Conservation (phyloP, 306 rosid species). For the Sophora flavescens region DNA sequence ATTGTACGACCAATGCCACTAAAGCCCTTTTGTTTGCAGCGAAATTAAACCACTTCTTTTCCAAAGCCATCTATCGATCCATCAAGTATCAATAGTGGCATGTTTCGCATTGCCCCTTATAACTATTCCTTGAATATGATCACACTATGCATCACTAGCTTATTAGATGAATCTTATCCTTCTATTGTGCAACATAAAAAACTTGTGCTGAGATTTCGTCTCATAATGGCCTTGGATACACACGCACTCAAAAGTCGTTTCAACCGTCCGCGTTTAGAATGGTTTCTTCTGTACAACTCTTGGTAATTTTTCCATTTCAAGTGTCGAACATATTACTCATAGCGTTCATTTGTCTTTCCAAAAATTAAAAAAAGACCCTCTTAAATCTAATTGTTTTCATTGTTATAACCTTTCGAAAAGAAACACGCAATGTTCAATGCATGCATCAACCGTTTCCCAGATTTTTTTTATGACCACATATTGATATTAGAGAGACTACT, state of each 20-base stretch:
- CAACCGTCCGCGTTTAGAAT: constrained; percentile 22
- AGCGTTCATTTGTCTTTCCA: background rate
- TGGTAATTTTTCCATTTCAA: background rate
- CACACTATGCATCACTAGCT: background rate
- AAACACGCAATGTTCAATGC: constrained; percentile 16
- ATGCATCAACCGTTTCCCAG: background rate
- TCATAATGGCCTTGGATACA: constrained; percentile 15
- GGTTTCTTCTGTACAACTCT: background rate
- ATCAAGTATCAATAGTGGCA: constrained; percentile 17
- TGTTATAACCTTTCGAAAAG: background rate
- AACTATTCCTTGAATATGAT: background rate
- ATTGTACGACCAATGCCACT: constrained; percentile 5
- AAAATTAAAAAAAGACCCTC: background rate
- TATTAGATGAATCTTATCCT: background rate
- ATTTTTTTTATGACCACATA: too few species aligned
- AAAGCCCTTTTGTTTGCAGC: background rate
- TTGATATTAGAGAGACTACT: too few species aligned
- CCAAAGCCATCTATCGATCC: background rate
- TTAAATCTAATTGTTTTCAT: background rate
- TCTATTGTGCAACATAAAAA: constrained; percentile 17
- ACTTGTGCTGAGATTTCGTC: constrained; percentile 29
- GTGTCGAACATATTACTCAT: background rate
- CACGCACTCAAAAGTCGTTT: background rate
- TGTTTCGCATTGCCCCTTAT: constrained; percentile 5
- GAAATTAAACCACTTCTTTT: constrained; percentile 34